Evolutionary conservation across 2,329 filamentous ascomycete genomes (phyloP).

Genomic region (Aotearoamyces nothofagi): DNA sequence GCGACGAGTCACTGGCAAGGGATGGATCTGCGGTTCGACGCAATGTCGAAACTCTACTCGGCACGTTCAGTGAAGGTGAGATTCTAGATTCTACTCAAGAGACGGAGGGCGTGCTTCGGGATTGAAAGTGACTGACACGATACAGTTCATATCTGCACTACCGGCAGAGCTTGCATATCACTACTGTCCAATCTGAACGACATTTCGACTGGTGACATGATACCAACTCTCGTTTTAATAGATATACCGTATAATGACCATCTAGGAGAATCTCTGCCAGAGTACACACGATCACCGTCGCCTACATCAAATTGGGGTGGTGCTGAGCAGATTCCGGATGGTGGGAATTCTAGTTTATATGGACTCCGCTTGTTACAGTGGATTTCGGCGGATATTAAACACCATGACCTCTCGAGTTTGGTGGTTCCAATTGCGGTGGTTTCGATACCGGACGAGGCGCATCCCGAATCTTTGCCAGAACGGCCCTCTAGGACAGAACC

Average conservation of each 20-base stretch:
- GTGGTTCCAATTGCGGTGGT: conserved; percentile 30
- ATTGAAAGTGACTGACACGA: conserved; percentile 10
- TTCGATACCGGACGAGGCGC: conserved; percentile 5
- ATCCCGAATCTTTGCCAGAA: neutral
- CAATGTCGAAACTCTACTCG: conserved; percentile 33
- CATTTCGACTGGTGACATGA: conserved; percentile 26
- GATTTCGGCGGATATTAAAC: conserved; percentile 31
- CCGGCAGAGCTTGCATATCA: conserved; percentile 33
- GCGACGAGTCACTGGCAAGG: conserved; percentile 20
- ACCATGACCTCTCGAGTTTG: conserved; percentile 30
- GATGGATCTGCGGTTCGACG: too few relatives aligned
- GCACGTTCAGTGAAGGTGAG: conserved; percentile 36
- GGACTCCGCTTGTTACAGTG: conserved; percentile 30
- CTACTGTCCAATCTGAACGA: conserved; percentile 35
- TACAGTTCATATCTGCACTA: conserved; percentile 36
- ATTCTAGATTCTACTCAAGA: conserved; percentile 6
- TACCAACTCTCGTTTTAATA: conserved; percentile 38
- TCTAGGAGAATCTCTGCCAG: conserved; percentile 16
- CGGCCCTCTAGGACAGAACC: neutral
- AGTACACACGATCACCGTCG: conserved; percentile 17
- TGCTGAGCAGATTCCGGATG: conserved; percentile 17
- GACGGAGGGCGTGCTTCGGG: neutral
- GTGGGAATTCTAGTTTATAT: conserved; percentile 26
- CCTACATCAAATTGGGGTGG: conserved; percentile 20
- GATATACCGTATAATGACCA: conserved; percentile 30